phyloP scores from a whole-genome alignment of 106 monocot genomes.

The Dioscorea alata region DNA sequence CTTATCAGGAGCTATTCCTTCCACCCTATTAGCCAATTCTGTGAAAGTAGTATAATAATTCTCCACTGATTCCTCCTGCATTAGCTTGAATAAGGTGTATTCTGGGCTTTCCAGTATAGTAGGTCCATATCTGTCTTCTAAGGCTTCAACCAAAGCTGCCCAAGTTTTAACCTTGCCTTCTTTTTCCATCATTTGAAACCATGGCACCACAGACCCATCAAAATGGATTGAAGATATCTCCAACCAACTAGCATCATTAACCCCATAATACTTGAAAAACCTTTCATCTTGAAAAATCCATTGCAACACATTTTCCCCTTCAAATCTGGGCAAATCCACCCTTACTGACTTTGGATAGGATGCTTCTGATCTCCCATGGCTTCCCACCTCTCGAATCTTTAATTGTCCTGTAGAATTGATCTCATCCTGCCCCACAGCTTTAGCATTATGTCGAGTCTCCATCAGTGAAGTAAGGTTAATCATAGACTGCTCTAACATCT shows the following conservation, averaged over 20 bases:
- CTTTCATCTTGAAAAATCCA: background rate
- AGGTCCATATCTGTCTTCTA: background rate
- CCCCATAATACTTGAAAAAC: background rate
- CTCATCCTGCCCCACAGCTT: too few species aligned
- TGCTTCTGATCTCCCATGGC: too few species aligned
- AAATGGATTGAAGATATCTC: background rate
- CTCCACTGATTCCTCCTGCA: background rate
- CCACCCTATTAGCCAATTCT: background rate
- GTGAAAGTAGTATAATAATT: background rate
- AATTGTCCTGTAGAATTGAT: too few species aligned
- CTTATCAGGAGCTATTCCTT: background rate
- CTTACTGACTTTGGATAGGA: too few species aligned
- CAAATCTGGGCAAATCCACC: background rate
- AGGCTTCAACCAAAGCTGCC: background rate
- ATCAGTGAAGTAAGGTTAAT: too few species aligned
- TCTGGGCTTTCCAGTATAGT: background rate
- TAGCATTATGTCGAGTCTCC: too few species aligned
- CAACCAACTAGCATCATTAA: background rate
- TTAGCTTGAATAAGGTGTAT: background rate
- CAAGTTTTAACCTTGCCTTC: background rate
- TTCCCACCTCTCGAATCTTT: too few species aligned
- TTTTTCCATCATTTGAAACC: background rate
- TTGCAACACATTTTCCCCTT: background rate
- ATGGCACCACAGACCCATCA: background rate
- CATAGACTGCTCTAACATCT: too few species aligned